Evolutionary conservation across 2,329 filamentous ascomycete genomes (phyloP).

Genomic region (Fusarium praegraminearum): DNA sequence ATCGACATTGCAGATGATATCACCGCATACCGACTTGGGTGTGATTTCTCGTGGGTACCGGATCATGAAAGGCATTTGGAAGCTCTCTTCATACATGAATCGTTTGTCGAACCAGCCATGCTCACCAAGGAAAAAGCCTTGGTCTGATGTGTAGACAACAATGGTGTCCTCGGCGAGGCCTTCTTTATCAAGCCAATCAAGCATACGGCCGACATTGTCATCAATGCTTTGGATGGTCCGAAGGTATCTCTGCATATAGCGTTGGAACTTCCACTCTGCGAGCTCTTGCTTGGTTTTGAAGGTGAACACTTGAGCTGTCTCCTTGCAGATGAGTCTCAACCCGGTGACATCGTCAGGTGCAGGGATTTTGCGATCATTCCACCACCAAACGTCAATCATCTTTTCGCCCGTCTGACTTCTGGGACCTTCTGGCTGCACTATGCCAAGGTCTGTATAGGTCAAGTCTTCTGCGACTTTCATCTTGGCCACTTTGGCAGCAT

Average conservation of each 20-base stretch:
- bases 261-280: constrained; percentile 66
- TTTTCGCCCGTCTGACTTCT: constrained; percentile 51
- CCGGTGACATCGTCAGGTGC: constrained; percentile 30
- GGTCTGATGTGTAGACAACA: constrained; percentile 66
- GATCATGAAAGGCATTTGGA: constrained; percentile 67
- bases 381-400: constrained; percentile 19
- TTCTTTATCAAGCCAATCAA: constrained; percentile 59
- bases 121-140: constrained; percentile 68
- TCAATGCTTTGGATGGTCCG: constrained; percentile 65
- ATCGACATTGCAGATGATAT: constrained; percentile 67
- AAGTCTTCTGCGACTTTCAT: constrained; percentile 65
- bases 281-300: constrained; percentile 58
- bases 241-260: constrained; percentile 68
- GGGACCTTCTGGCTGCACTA: constrained; percentile 64
- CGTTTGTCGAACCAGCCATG: constrained; percentile 70
- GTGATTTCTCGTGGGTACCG: constrained; percentile 59
- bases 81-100: constrained; percentile 69
- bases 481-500: constrained; percentile 62
- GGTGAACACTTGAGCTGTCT: constrained; percentile 60
- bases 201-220: constrained; percentile 63
- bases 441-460: constrained; percentile 64
- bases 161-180: constrained; percentile 60
- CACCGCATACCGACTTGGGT: constrained; percentile 55
- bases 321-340: constrained; percentile 58
- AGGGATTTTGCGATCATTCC: constrained; percentile 47